phyloP scores from a whole-genome alignment of 1,139 yeast genomes.

The Taphrina flavorubra region DNA sequence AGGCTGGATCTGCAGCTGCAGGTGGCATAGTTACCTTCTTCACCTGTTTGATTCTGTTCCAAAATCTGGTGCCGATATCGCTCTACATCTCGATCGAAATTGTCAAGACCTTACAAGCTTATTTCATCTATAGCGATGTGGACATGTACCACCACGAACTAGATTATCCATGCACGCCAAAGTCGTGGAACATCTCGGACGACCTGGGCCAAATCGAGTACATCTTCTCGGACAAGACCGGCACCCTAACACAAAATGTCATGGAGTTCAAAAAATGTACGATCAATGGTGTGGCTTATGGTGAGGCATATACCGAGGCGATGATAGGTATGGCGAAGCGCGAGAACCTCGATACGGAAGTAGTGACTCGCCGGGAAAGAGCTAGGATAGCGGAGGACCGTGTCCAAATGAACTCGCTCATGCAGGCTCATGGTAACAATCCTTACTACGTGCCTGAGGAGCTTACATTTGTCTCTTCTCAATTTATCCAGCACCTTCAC shows the following conservation, averaged over 20 bases:
- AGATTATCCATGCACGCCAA: constrained; percentile 95
- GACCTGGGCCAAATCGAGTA: constrained; percentile 97
- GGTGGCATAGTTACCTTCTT: constrained; percentile 86
- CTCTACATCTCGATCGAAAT: constrained; percentile 93
- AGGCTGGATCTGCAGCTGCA: constrained; percentile 68
- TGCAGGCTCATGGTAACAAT: constrained; percentile 59
- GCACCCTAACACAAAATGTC: constrained; percentile 92
- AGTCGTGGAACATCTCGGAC: constrained; percentile 96
- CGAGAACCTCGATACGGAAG: constrained; percentile 77
- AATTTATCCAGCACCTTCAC: constrained; percentile 61
- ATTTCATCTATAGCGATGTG: constrained; percentile 85
- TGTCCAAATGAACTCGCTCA: constrained; percentile 64
- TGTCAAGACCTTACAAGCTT: constrained; percentile 92
- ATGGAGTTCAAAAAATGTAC: constrained; percentile 97
- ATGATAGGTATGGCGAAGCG: constrained; percentile 90
- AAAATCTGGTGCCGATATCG: constrained; percentile 91
- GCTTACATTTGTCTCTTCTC: constrained; percentile 79
- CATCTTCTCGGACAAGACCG: constrained; percentile 94
- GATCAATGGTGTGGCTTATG: constrained; percentile 84
- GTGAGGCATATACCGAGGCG: constrained; percentile 95
- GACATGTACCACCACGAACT: constrained; percentile 82
- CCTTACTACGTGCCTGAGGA: constrained; percentile 67
- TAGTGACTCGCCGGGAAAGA: constrained; percentile 68
- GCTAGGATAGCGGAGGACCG: constrained; percentile 68
- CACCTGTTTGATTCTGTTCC: constrained; percentile 87